These are phyloP conservation scores for Talaromyces sp. DNA, from an alignment of 2,329 filamentous ascomycete genomes.

Conservation along the genomic window DNA sequence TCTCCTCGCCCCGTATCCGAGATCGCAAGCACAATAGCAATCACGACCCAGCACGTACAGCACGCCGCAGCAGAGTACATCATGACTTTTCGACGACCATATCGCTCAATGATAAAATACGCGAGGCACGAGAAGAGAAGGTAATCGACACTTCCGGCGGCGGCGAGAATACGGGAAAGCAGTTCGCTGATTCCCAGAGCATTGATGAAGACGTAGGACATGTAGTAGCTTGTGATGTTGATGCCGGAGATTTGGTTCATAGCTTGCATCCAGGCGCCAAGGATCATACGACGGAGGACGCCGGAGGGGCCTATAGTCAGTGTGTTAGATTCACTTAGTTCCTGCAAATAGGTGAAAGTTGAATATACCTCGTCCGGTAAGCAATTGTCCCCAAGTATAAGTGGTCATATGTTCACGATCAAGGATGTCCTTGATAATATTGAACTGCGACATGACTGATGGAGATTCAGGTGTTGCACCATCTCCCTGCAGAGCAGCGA, in stretches of 20 bases:
- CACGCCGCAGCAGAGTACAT: conserved; percentile 49
- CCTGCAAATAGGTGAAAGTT: not conserved
- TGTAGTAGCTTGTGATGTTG: conserved; percentile 38
- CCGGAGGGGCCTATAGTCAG: conserved; percentile 30
- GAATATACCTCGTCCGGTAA: conserved; percentile 35
- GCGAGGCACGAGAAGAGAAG: conserved; percentile 42
- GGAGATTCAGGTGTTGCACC: conserved; percentile 11
- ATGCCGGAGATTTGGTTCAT: conserved; percentile 38
- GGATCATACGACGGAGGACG: conserved; percentile 42
- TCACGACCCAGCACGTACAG: conserved; percentile 49
- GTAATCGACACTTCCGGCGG: conserved; percentile 48
- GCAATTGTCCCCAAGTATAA: conserved; percentile 45
- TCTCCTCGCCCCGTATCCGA: conserved; percentile 23
- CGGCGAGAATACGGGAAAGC: conserved; percentile 43
- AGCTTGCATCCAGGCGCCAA: conserved; percentile 44
- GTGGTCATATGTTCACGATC: conserved; percentile 46
- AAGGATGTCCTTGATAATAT: conserved; percentile 35
- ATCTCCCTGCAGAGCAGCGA: conserved; percentile 19
- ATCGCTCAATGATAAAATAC: conserved; percentile 49
- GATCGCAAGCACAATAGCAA: conserved; percentile 44
- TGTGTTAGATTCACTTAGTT: not conserved
- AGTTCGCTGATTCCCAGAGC: conserved; percentile 37
- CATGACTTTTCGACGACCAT: conserved; percentile 49
- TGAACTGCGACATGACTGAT: conserved; percentile 10
- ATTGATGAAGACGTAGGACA: conserved; percentile 44